A percentile compares a stretch with the other conserved stretches of the same genome.
Evolutionary conservation across 805 yeast genomes (phyloP).

Genomic region (Sugiyamaella mastotermitis): DNA sequence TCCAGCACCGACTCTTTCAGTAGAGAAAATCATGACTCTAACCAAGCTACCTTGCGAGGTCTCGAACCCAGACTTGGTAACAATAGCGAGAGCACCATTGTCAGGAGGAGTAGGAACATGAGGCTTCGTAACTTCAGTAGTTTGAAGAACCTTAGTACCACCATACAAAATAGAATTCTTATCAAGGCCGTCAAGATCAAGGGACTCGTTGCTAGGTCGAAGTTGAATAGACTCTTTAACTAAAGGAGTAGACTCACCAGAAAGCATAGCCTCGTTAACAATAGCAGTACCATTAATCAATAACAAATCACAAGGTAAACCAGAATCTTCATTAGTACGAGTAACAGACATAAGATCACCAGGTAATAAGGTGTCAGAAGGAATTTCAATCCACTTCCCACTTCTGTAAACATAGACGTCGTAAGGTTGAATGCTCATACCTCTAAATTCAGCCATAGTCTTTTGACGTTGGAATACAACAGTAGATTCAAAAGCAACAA

Average conservation of each 20-base stretch:
- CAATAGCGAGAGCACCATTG: conserved; percentile 84
- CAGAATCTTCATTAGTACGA: conserved; percentile 85
- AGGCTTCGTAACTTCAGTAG: conserved; percentile 53
- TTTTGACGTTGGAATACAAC: conserved; percentile 93
- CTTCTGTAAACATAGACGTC: conserved; percentile 67
- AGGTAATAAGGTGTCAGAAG: conserved; percentile 76
- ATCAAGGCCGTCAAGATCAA: conserved; percentile 78
- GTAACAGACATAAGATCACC: conserved; percentile 81
- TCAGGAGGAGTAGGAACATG: conserved; percentile 71
- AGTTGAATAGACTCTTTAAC: conserved; percentile 84
- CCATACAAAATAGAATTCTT: conserved; percentile 87
- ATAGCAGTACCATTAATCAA: conserved; percentile 87
- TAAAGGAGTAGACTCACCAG: conserved; percentile 97
- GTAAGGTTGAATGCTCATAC: conserved; percentile 96
- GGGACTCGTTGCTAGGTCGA: conserved; percentile 64
- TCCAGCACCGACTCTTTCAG: conserved; percentile 95
- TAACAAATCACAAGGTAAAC: conserved; percentile 89
- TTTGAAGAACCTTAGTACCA: conserved; percentile 94
- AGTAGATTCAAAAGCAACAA: conserved; percentile 87
- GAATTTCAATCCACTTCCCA: conserved; percentile 58
- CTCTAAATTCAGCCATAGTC: conserved; percentile 91
- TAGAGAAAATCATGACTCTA: conserved; percentile 94
- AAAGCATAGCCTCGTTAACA: conserved; percentile 97
- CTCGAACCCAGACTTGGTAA: conserved; percentile 94
- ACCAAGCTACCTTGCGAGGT: conserved; percentile 97